Evolutionary conservation across 2,329 filamentous ascomycete genomes (phyloP), one percentile per base, ranked within the genome.

Genomic region (Aspergillus sp.): DNA sequence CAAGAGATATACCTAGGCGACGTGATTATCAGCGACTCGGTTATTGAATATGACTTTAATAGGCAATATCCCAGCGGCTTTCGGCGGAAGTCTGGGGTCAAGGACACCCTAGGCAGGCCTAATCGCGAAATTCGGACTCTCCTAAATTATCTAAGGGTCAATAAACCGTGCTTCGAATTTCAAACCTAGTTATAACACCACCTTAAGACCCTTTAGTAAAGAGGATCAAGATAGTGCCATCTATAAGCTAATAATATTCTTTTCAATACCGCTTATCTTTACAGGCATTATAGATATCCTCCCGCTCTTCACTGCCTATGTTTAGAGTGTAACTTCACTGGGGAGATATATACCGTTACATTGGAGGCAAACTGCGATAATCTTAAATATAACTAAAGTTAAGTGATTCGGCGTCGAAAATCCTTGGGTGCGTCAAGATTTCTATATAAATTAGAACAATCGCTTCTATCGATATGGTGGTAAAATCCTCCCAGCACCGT

Each of bases 11-110:
- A 60, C 3, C 59, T 70, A 5, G 67, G 67, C 7, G 66, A 70
- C 53, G 59, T 68, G 2, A 52, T 67, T 23, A 64, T 70, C 47
- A 64, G 66, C 55, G 58, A 53, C 7, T 44, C 47, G 2, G 43
- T 69, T 21, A 49, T 67, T 16, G 58, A 68, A 36, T 65, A 58
- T 36, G 64, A 70, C 52, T 63, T 64, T 36, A 66, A 66, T 3
- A 44, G 56, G 40, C 58, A 62, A 29, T 64, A 66, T 50, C 49
- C 58, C 0, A 46, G 59, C 14, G 48, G 47, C 14, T 64, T 69
- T 32, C 14, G 53, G n/a, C 49, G 48, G 5, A 58, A 59, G 25
- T 23, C 11, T 4, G 45, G n/a, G 7, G 16, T 41, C n/a, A 41
- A 41, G 40, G 32, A 49, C 34, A 31, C 20, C 4, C 49, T 45